Conservation (phyloP, 1,284 basidiomycete genomes). For the Lentinula novae-zelandiae region DNA sequence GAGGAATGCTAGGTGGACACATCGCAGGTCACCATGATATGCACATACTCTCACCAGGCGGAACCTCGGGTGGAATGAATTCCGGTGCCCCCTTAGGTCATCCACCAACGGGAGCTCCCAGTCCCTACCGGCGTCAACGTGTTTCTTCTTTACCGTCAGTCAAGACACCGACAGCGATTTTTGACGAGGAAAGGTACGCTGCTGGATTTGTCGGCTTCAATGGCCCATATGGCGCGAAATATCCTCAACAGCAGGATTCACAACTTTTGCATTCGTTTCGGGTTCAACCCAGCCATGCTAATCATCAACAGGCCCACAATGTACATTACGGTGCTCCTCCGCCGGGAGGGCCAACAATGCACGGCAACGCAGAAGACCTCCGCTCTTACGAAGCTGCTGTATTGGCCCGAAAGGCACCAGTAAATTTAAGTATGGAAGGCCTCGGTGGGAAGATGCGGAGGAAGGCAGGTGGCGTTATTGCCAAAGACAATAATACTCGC, state of each 20-base stretch:
- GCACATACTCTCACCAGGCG: conserved; percentile 6
- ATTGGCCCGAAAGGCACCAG: conserved; percentile 60
- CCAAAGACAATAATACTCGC: conserved; percentile 4
- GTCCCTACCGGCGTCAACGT: conserved; percentile 40
- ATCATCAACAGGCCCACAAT: background rate
- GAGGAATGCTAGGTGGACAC: background rate
- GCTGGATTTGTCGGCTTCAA: background rate
- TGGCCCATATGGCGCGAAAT: background rate
- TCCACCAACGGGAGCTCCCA: conserved; percentile 29
- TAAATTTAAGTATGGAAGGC: conserved; percentile 42
- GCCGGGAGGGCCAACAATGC: conserved; percentile 24
- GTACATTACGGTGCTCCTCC: background rate
- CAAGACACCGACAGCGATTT: conserved; percentile 50
- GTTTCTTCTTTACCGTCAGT: conserved; percentile 64
- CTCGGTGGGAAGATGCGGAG: conserved; percentile 26
- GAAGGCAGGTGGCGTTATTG: background rate
- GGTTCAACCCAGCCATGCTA: background rate
- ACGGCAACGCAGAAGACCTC: conserved; percentile 55
- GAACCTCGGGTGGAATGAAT: background rate
- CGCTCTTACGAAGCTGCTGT: conserved; percentile 73
- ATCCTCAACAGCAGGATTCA: background rate
- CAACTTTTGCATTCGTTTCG: background rate
- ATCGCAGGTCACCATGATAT: conserved; percentile 10
- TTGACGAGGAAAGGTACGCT: conserved; percentile 3
- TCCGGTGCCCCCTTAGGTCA: conserved; percentile 18